A percentile compares a stretch with the other conserved stretches of the same genome.
Conservation (phyloP, 2,329 filamentous ascomycete species). For the Endothia cerciana region DNA sequence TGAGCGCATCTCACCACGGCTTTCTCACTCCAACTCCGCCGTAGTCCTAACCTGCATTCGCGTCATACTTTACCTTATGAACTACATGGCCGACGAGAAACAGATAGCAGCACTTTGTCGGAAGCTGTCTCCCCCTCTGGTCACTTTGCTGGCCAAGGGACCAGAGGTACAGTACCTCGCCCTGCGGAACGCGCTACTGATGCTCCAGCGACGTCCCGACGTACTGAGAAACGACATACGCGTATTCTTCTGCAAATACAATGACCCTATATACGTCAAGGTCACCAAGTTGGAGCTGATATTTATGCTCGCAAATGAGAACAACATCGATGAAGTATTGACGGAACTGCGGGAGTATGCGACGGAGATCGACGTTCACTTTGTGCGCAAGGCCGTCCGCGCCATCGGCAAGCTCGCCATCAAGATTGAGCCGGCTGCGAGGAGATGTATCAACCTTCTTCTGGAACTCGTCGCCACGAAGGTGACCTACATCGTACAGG, state of each 20-base stretch:
- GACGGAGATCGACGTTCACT: conserved; percentile 98
- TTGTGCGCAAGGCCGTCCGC: conserved; percentile 95
- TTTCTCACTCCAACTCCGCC: conserved; percentile 95
- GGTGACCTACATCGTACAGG: conserved; percentile 97
- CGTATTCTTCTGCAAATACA: conserved; percentile 99
- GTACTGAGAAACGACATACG: conserved; percentile 95
- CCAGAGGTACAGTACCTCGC: conserved; percentile 98
- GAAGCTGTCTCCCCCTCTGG: conserved; percentile 92
- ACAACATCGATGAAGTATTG: conserved; percentile 93
- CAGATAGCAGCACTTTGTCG: conserved; percentile 84
- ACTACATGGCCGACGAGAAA: conserved; percentile 93
- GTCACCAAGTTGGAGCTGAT: conserved; percentile 98
- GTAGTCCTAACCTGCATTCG: conserved; percentile 96
- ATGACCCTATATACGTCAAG: conserved; percentile 99
- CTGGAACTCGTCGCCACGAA: conserved; percentile 96
- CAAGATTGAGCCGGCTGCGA: conserved; percentile 94
- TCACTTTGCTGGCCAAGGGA: conserved; percentile 92
- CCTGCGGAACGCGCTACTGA: conserved; percentile 88
- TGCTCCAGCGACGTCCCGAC: conserved; percentile 89
- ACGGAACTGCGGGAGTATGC: conserved; percentile 95
- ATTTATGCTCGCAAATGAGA: conserved; percentile 96
- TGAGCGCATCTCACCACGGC: conserved; percentile 89
- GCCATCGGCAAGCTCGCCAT: conserved; percentile 98
- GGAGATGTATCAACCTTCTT: conserved; percentile 88
- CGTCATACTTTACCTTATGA: conserved; percentile 97